Evolutionary conservation across 2,329 filamentous ascomycete genomes (phyloP).

Genomic region (Hypoxylon sp.): DNA sequence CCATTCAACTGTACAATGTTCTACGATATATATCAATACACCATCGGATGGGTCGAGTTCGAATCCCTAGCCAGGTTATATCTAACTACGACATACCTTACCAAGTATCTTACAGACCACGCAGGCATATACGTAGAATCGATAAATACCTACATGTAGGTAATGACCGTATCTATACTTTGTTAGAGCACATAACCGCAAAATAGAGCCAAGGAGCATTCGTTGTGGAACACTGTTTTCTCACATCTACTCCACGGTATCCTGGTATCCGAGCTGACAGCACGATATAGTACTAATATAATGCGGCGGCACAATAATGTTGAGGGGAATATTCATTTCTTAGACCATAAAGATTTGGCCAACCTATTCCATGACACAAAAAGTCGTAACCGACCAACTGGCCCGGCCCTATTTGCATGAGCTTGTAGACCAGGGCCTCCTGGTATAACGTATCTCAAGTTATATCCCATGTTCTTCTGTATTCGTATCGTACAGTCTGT

Average conservation of each 20-base stretch:
- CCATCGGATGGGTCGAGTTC: not conserved
- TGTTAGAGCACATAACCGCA: not conserved
- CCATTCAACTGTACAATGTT: not conserved
- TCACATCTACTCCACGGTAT: not conserved
- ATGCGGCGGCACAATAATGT: not conserved
- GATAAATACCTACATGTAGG: too few relatives aligned
- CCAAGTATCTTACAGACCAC: not conserved
- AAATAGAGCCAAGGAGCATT: not conserved
- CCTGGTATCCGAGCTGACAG: not conserved
- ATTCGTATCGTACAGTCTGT: constrained; percentile 36
- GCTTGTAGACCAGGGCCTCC: constrained; percentile 1
- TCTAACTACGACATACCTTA: not conserved
- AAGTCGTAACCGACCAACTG: not conserved
- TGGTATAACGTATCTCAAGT: constrained; percentile 1
- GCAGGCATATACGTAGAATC: not conserved
- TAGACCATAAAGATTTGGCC: constrained; percentile 15
- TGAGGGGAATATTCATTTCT: constrained; percentile 41
- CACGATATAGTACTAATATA: not conserved
- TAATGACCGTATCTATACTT: not conserved
- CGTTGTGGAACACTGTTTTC: not conserved
- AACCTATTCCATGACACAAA: constrained; percentile 30
- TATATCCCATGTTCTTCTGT: not conserved
- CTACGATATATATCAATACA: not conserved
- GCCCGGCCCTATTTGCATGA: not conserved
- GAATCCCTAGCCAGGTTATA: not conserved